These are phyloP conservation scores for Rhizophagus prolifer DNA, from an alignment of 192 early-diverging fungal species.

Conservation along the genomic window DNA sequence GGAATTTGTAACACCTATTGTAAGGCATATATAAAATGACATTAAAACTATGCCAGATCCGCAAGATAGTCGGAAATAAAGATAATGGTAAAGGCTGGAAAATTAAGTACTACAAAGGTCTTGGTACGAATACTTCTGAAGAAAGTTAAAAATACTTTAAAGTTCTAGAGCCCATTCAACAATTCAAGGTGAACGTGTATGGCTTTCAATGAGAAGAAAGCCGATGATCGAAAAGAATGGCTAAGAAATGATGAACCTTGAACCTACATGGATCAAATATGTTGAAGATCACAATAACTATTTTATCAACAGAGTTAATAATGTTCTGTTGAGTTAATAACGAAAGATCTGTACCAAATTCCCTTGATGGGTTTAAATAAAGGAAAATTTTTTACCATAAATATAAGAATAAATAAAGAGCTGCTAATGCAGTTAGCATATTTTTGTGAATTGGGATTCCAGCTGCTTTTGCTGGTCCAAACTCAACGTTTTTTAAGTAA, in stretches of 20 bases:
- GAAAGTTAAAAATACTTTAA: slow-evolving; percentile 96
- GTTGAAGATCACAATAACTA: slow-evolving; percentile 86
- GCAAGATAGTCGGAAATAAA: slow-evolving; percentile 74
- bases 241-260: too few species aligned
- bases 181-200: slow-evolving; percentile 87
- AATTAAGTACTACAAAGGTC: slow-evolving; percentile 97
- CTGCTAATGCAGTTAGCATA: too few species aligned
- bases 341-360: slow-evolving; percentile 88
- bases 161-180: slow-evolving; percentile 35
- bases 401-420: too few species aligned
- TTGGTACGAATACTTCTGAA: slow-evolving; percentile 81
- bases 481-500: too few species aligned
- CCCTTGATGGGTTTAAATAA: slow-evolving; percentile 96
- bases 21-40: too few species aligned
- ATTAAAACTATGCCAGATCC: slow-evolving; percentile 81
- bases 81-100: slow-evolving; percentile 76
- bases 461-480: too few species aligned
- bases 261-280: too few species aligned
- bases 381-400: slow-evolving; percentile 79
- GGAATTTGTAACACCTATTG: slow-evolving; percentile 97
- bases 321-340: slow-evolving; percentile 97
- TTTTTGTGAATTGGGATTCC: too few species aligned
- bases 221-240: slow-evolving; percentile 92
- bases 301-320: slow-evolving; percentile 94
- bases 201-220: too few species aligned